Base-by-base conservation (phyloP, 2,329 filamentous ascomycete species). In the Didymella lethalis region DNA sequence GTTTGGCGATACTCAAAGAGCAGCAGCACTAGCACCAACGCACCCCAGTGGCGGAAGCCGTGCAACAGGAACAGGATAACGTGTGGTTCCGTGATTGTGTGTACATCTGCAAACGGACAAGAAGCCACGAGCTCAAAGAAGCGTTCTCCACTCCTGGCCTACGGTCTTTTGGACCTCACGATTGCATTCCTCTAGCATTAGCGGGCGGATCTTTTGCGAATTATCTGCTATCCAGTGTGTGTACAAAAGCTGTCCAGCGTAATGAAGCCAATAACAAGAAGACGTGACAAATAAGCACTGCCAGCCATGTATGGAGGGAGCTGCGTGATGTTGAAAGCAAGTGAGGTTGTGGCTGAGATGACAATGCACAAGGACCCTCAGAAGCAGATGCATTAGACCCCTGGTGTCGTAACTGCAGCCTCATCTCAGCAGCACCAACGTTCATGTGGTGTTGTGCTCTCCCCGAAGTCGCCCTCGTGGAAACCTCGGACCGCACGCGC, bases 111-210 rank as follows among this genome's bases (percentile, higher is more conserved):
- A 59, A 61, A 51, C 58, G 60, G 48, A 55, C 54, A 57, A 55
- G 34, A 50, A 51, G 45, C 48, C 36, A 23, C 34, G 26, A 40
- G 26, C 18, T 34, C 20, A 46, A 41, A 34, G 46, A 46, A 29
- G 20, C 28, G 26, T 31, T 59, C 32, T 51, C 50, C 46, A 50
- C 46, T 59, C 28, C 36, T 59, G 50, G 56, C 41, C 20, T 38
- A 14, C 41, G 46, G 40, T 54, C 41, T 4, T 14, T 12, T 41
- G 41, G 40, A 20, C 41, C 20, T 41, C 43, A 43, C 48, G 56
- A 47, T 28, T 50, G 36, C 56, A 58, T 48, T 43, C 57, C 16
- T 45, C 49, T 50, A 25, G 62, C 64, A 66, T 64, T 58, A 53
- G 61, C 63, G 53, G 40, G 56, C 18, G 56, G 28, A 50, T 47